A percentile compares a stretch with the other conserved stretches of the same genome.
phyloP scores from a whole-genome alignment of 768 basidiomycete species.

The Russula sp. region DNA sequence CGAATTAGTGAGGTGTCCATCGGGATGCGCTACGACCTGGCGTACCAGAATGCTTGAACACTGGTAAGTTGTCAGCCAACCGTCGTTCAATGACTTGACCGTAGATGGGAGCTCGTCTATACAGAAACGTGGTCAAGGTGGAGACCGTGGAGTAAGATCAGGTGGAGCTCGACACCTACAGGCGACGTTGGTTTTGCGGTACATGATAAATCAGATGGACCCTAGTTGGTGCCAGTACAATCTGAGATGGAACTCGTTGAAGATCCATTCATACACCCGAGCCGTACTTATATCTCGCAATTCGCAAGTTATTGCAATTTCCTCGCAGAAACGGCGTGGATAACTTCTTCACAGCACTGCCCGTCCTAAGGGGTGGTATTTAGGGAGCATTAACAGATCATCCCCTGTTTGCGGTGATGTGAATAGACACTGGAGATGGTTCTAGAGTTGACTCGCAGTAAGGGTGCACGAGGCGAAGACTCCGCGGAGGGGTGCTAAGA shows the following conservation, averaged over 20 bases:
- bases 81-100: slow-evolving; percentile 20
- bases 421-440: neutral
- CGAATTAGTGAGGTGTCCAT: neutral
- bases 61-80: slow-evolving; percentile 21
- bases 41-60: slow-evolving; percentile 17
- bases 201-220: slow-evolving; percentile 2
- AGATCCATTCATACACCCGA: neutral
- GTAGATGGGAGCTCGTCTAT: slow-evolving; percentile 22
- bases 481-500: neutral
- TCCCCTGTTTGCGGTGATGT: neutral
- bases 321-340: slow-evolving; percentile 9
- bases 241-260: neutral
- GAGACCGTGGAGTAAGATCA: neutral
- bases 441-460: neutral
- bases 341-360: neutral
- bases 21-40: neutral
- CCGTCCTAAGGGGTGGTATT: neutral
- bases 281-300: slow-evolving; percentile 7
- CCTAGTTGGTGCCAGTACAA: neutral
- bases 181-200: slow-evolving; percentile 18
- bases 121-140: neutral
- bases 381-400: neutral
- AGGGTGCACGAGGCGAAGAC: neutral
- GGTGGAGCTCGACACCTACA: slow-evolving; percentile 4
- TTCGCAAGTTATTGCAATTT: neutral